Base-by-base conservation (phyloP, 768 basidiomycete species). In the Mycena galericulata region DNA sequence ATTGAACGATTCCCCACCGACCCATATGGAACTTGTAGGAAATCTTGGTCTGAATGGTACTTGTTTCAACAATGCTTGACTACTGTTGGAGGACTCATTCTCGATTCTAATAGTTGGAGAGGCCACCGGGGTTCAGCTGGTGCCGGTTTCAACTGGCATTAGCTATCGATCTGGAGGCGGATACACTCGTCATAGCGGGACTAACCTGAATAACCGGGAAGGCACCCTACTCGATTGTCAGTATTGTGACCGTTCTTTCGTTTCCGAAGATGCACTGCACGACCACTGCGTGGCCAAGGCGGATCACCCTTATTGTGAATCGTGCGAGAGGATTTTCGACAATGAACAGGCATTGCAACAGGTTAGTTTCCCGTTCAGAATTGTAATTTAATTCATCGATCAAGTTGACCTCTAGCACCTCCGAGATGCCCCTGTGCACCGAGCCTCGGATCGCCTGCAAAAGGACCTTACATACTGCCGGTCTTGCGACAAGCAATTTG, bases 261-360 rank as follows among this genome's bases (percentile, higher is more conserved):
- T 4, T 15, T 65, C 64, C 1, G 47, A 49, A 10, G 20, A 20
- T 40, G 56, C 64, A 22, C 38, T 65, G 8, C 46, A 53, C 22
- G 26, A 38, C 40, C 64, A 65, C 26, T 65, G 56, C 15, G 26
- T 12, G 5, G 34, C n/a, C 9, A 65, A 65, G 20, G 18, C 27
- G 1, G 56, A 65, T n/a, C 56, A 65, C 17, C 56, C 55, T 7
- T 65, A 65, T 45, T 65, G 64, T 49, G 47, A 38, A 18, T 27
- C 56, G 18, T 58, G 64, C 47, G 56, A 43, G 24, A 49, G 15
- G 4, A 1, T 65, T 8, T 65, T 65, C 41, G n/a, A 7, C 20
- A 47, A 58, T 47, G 54, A 65, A 7, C 9, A 29, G 1, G 64
- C 56, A 38, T 51, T 65, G 47, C 54, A 41, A 26, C 45, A 65